These are phyloP conservation scores for Hypocrella siamensis DNA, from an alignment of 2,329 filamentous ascomycete genomes.

Conservation along the genomic window DNA sequence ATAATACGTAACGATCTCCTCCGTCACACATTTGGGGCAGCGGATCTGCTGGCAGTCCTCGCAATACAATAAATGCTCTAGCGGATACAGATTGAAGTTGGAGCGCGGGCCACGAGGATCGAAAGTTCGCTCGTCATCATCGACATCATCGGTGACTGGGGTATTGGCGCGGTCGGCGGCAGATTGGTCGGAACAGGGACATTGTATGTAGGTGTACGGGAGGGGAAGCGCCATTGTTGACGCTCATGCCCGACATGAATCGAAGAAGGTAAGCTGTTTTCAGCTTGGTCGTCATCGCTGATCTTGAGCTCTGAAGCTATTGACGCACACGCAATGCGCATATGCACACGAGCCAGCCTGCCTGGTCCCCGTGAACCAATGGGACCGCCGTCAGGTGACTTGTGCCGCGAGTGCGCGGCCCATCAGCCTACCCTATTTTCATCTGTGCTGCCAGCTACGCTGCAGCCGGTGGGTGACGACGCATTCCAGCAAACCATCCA, in stretches of 20 bases:
- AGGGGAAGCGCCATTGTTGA: constrained; percentile 31
- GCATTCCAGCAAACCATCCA: too few relatives aligned
- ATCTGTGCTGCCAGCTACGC: too few relatives aligned
- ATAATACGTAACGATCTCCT: constrained; percentile 91
- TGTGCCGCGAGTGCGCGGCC: too few relatives aligned
- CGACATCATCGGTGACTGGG: constrained; percentile 15
- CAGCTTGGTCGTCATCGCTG: not conserved
- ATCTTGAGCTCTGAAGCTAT: too few relatives aligned
- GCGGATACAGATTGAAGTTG: constrained; percentile 82
- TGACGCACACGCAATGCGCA: too few relatives aligned
- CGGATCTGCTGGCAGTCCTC: constrained; percentile 95
- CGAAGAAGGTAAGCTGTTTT: not conserved
- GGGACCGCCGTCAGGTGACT: too few relatives aligned
- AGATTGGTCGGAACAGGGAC: constrained; percentile 41
- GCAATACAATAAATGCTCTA: constrained; percentile 90
- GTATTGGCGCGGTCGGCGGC: constrained; percentile 15
- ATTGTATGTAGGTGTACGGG: constrained; percentile 53
- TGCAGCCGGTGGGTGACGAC: too few relatives aligned
- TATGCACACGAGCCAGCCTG: too few relatives aligned
- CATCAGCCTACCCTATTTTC: too few relatives aligned
- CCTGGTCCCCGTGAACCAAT: too few relatives aligned
- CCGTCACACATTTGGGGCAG: constrained; percentile 78
- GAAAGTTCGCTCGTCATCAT: constrained; percentile 64
- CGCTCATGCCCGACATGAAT: constrained; percentile 1
- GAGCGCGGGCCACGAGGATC: constrained; percentile 73